Conservation (phyloP, 2,329 filamentous ascomycete species). For the Sporothrix variecibatus region DNA sequence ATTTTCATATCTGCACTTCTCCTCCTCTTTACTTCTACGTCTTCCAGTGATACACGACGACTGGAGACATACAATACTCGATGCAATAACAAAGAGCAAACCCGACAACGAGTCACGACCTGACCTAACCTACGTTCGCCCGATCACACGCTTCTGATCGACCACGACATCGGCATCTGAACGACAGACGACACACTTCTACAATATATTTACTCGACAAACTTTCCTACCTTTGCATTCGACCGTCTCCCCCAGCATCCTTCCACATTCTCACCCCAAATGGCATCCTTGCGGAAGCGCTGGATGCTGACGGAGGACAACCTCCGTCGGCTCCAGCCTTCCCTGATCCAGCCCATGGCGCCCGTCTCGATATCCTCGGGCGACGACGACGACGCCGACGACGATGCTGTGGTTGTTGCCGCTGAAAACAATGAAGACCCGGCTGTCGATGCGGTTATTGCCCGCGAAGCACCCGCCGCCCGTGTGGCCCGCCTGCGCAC, state of each 20-base stretch:
- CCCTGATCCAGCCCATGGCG: slow-evolving; percentile 26
- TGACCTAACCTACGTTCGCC: too few species aligned
- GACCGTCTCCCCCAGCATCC: not conserved
- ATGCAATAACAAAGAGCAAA: not conserved
- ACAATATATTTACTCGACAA: not conserved
- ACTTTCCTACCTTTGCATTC: not conserved
- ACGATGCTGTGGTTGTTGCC: not conserved
- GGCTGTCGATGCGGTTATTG: not conserved
- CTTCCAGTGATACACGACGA: not conserved
- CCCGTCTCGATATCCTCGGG: slow-evolving; percentile 27
- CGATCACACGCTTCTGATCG: not conserved
- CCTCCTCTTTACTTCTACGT: not conserved
- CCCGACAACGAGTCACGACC: not conserved
- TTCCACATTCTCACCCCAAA: not conserved
- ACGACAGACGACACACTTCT: not conserved
- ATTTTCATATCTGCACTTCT: not conserved
- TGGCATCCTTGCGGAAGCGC: slow-evolving; percentile 14
- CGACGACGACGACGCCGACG: not conserved
- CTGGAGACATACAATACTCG: not conserved
- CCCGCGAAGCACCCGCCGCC: not conserved
- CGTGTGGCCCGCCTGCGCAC: slow-evolving; percentile 19
- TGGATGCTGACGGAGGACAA: slow-evolving; percentile 27
- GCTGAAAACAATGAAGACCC: not conserved
- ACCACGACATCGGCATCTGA: not conserved
- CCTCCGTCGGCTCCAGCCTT: slow-evolving; percentile 26